Percentiles rank a stretch among this genome's conserved stretches.
phyloP scores from a whole-genome alignment of 2,329 filamentous ascomycete genomes.

The Fusarium dlaminii region DNA sequence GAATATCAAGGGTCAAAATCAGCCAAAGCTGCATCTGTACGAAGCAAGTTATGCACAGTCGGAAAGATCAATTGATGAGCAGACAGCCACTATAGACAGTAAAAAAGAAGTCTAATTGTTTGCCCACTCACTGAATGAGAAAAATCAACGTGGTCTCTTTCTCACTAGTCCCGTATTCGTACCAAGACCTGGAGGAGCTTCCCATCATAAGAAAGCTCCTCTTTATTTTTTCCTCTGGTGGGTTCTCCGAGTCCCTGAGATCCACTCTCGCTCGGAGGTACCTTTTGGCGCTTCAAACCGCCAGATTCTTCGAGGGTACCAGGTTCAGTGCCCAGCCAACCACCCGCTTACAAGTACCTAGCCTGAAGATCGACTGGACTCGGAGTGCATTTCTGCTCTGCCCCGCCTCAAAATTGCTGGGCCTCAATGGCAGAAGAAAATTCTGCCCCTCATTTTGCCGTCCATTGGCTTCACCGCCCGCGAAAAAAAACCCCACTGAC shows the following conservation, averaged over 20 bases:
- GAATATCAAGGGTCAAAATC: constrained; percentile 19
- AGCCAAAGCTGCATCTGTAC: background rate
- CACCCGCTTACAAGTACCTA: constrained; percentile 25
- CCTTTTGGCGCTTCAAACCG: constrained; percentile 9
- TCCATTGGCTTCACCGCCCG: constrained; percentile 38
- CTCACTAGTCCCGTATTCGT: constrained; percentile 33
- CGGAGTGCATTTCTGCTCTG: constrained; percentile 8
- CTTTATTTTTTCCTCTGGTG: constrained; percentile 23
- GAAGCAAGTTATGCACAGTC: background rate
- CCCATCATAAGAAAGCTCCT: constrained; percentile 29
- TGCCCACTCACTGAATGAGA: constrained; percentile 37
- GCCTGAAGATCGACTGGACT: constrained; percentile 4
- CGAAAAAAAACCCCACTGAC: constrained; percentile 25
- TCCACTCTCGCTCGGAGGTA: constrained; percentile 29
- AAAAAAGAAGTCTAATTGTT: background rate
- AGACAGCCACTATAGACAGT: background rate
- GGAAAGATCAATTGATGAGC: background rate
- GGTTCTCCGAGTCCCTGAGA: constrained; percentile 26
- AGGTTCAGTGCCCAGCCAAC: constrained; percentile 7
- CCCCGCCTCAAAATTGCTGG: constrained; percentile 30
- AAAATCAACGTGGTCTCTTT: constrained; percentile 40
- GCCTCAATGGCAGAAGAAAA: constrained; percentile 37
- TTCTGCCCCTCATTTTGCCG: constrained; percentile 45
- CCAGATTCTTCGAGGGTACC: background rate
- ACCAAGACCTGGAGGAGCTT: constrained; percentile 28